phyloP scores from a whole-genome alignment of 371 early-diverging fungal species.

The Lichtheimia ornata region DNA sequence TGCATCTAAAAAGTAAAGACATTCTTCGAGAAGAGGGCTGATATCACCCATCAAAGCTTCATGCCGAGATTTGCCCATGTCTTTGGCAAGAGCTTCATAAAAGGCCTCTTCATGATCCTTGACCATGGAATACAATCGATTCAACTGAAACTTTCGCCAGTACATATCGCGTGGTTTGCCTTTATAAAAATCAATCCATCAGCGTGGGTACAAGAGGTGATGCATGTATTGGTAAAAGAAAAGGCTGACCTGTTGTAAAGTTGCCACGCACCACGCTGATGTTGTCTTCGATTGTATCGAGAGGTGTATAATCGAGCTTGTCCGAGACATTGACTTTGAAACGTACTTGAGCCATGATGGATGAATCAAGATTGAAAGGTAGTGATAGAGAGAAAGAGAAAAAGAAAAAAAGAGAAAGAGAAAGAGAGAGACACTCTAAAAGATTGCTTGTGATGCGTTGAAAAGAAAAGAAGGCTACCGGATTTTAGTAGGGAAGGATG shows the following conservation, averaged over 20 bases:
- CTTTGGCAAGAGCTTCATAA: constrained; percentile 62
- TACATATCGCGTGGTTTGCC: constrained; percentile 31
- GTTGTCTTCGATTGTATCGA: constrained; percentile 21
- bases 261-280: constrained; percentile 17
- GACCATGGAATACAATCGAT: constrained; percentile 61
- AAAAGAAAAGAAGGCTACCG: too few species aligned
- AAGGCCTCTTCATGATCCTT: constrained; percentile 67
- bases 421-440: not conserved
- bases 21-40: constrained; percentile 57
- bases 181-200: not conserved
- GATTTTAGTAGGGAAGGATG: not conserved
- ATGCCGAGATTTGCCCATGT: constrained; percentile 65
- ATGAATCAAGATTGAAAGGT: constrained; percentile 2
- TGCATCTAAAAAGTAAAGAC: constrained; percentile 42
- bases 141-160: constrained; percentile 70
- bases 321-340: constrained; percentile 13
- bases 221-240: too few species aligned
- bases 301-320: constrained; percentile 13
- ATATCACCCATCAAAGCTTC: constrained; percentile 65
- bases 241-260: constrained; percentile 16
- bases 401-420: not conserved
- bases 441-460: not conserved
- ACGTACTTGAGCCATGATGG: constrained; percentile 9
- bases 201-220: not conserved
- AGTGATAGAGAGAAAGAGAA: not conserved